Evolutionary conservation across 2,329 filamentous ascomycete genomes (phyloP).

Genomic region (Diplodia intermedia): DNA sequence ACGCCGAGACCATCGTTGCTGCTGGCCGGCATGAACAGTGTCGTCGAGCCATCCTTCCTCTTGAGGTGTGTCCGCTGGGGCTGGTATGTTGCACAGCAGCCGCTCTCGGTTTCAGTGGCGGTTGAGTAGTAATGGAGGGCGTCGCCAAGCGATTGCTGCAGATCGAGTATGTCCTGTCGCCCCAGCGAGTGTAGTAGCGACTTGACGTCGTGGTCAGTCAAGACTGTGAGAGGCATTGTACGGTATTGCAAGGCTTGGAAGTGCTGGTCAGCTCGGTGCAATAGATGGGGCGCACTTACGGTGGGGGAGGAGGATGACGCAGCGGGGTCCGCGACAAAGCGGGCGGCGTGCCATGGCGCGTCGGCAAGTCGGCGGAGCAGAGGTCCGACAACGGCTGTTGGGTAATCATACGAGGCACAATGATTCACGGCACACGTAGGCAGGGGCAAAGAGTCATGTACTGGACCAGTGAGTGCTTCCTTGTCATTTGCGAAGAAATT

Average conservation of each 20-base stretch:
- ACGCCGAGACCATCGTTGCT: slow-evolving; percentile 66
- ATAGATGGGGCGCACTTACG: neutral
- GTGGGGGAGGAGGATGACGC: slow-evolving; percentile 1
- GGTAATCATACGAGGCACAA: neutral
- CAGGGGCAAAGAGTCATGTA: slow-evolving; percentile 4
- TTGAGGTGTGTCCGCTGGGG: slow-evolving; percentile 67
- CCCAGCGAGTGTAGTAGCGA: slow-evolving; percentile 62
- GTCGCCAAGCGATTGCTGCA: slow-evolving; percentile 65
- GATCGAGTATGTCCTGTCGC: slow-evolving; percentile 62
- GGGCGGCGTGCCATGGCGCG: neutral
- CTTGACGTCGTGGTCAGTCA: slow-evolving; percentile 64
- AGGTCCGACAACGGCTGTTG: slow-evolving; percentile 16
- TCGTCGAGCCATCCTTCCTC: slow-evolving; percentile 66
- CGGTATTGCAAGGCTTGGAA: neutral
- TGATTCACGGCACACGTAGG: slow-evolving; percentile 4
- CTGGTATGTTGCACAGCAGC: slow-evolving; percentile 66
- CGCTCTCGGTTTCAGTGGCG: slow-evolving; percentile 61
- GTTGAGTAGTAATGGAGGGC: slow-evolving; percentile 71
- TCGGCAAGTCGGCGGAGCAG: slow-evolving; percentile 9
- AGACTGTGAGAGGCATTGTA: slow-evolving; percentile 66
- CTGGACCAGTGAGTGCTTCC: slow-evolving; percentile 30
- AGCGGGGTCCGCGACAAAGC: slow-evolving; percentile 8
- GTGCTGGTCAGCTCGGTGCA: neutral
- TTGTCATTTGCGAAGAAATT: slow-evolving; percentile 31
- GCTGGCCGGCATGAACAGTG: slow-evolving; percentile 71